Percentiles rank a stretch among this genome's conserved stretches.
These are phyloP conservation scores for Pythium phragmiticola DNA, from an alignment of 352 stramenopile species.

Conservation along the genomic window DNA sequence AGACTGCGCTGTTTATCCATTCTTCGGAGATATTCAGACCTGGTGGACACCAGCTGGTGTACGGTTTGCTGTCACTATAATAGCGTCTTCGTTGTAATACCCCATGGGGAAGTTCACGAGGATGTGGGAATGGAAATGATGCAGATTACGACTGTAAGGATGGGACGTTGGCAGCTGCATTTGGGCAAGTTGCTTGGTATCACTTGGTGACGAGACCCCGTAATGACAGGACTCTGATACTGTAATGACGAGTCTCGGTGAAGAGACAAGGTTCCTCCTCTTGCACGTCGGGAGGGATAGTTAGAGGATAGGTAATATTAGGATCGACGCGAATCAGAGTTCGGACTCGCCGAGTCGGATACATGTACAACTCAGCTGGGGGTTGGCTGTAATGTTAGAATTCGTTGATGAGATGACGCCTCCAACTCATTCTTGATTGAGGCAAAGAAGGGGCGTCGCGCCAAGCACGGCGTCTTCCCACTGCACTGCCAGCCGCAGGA, in stretches of 20 bases:
- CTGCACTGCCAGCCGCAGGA: conserved; percentile 16
- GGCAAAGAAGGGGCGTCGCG: conserved; percentile 7
- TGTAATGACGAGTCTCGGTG: conserved; percentile 3
- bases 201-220: no score
- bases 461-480: conserved; percentile 22
- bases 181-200: no score
- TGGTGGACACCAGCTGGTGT: background rate
- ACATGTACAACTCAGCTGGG: background rate
- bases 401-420: background rate
- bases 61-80: background rate
- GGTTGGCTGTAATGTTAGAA: background rate
- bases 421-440: background rate
- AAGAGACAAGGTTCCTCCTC: background rate
- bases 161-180: background rate
- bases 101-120: background rate
- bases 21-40: no score
- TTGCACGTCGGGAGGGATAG: background rate
- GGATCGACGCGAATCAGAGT: conserved; percentile 4
- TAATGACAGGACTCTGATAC: background rate
- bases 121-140: conserved; percentile 1
- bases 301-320: background rate
- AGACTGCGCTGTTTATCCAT: no score
- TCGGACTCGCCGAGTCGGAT: background rate
- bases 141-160: background rate
- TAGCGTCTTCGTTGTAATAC: background rate